Evolutionary conservation across 2,329 filamentous ascomycete genomes (phyloP).

Genomic region (Epichloe elymi): DNA sequence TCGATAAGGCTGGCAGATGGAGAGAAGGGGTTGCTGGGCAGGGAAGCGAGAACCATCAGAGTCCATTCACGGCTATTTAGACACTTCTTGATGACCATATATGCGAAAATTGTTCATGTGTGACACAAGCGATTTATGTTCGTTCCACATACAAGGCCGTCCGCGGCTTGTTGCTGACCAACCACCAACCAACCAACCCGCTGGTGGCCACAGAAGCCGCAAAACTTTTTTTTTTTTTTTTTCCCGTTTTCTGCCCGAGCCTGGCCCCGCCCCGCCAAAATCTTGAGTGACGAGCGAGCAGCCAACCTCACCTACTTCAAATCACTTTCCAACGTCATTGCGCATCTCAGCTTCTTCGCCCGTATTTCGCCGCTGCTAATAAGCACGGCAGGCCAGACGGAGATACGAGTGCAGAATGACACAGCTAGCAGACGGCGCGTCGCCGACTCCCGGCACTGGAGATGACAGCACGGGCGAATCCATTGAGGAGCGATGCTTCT

Average conservation of each 20-base stretch:
- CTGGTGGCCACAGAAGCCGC: neutral
- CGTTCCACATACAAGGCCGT: neutral
- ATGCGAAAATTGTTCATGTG: no score
- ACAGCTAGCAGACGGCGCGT: slow-evolving; percentile 13
- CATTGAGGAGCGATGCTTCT: slow-evolving; percentile 52
- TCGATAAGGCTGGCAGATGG: neutral
- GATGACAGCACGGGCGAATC: slow-evolving; percentile 25
- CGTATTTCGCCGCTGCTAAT: neutral
- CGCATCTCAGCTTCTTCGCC: neutral
- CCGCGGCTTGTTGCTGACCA: neutral
- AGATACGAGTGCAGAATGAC: slow-evolving; percentile 11
- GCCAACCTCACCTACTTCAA: neutral
- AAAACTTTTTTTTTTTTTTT: slow-evolving; percentile 3
- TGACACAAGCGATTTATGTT: neutral
- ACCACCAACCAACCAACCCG: neutral
- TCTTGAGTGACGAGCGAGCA: neutral
- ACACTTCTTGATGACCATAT: no score
- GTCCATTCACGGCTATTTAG: no score
- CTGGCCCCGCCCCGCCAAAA: slow-evolving; percentile 6
- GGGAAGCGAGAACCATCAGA: no score
- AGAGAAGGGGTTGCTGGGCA: no score
- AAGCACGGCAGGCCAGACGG: neutral
- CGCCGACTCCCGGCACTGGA: slow-evolving; percentile 7
- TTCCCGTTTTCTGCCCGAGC: slow-evolving; percentile 2
- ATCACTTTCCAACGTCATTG: neutral